These are phyloP conservation scores for Striga asiatica DNA, from an alignment of 257 asterid species.

Conservation along the genomic window DNA sequence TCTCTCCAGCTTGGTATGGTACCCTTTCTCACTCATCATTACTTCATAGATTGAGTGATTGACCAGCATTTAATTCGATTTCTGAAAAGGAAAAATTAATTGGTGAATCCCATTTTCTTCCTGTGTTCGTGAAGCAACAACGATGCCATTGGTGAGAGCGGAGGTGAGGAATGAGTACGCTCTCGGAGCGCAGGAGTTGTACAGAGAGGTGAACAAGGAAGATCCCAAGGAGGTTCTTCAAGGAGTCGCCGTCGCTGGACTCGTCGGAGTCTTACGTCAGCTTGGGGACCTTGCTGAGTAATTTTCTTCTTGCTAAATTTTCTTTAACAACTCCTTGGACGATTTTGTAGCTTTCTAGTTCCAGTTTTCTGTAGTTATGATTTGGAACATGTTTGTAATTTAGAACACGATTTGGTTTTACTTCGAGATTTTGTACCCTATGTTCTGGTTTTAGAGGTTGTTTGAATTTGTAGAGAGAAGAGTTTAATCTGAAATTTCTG, in stretches of 20 bases:
- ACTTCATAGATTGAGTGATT: slow-evolving; percentile 23
- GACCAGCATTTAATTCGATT: slow-evolving; percentile 21
- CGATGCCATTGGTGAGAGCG: slow-evolving; percentile 79
- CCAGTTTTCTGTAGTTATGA: neutral
- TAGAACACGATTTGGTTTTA: neutral
- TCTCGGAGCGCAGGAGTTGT: slow-evolving; percentile 68
- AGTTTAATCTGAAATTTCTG: neutral
- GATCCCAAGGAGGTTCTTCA: slow-evolving; percentile 76
- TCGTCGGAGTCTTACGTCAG: slow-evolving; percentile 86
- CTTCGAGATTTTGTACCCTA: neutral
- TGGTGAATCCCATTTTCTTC: slow-evolving; percentile 2
- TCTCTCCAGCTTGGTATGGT: too few relatives aligned
- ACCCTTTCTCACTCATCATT: slow-evolving; percentile 22
- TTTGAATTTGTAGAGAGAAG: slow-evolving; percentile 1
- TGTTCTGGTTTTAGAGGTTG: slow-evolving; percentile 10
- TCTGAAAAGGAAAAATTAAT: slow-evolving; percentile 11
- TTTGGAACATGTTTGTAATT: neutral
- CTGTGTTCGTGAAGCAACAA: neutral
- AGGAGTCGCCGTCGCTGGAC: slow-evolving; percentile 79
- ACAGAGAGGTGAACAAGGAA: slow-evolving; percentile 43
- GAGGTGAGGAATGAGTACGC: slow-evolving; percentile 73
- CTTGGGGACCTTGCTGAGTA: slow-evolving; percentile 94
- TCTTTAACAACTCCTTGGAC: neutral
- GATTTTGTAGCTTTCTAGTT: neutral
- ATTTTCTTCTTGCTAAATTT: neutral